Percentiles rank a stretch among this genome's conserved stretches.
These are phyloP conservation scores for Ascochyta viciae-villosae DNA, from an alignment of 2,329 filamentous ascomycete genomes.

Conservation along the genomic window DNA sequence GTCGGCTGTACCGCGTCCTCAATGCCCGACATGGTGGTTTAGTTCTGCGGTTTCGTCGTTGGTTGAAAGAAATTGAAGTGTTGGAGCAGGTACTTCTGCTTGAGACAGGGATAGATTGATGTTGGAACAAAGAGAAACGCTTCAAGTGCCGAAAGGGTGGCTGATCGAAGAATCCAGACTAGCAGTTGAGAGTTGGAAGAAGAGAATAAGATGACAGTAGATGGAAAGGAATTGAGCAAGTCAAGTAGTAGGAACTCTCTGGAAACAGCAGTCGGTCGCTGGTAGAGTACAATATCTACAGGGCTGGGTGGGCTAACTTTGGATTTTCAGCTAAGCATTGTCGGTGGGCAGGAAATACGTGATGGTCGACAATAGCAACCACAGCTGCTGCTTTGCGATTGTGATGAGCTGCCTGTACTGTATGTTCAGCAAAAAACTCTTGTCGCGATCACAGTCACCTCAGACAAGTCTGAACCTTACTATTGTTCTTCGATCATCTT, in stretches of 20 bases:
- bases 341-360: not conserved
- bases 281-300: not conserved
- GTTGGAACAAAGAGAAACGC: not conserved
- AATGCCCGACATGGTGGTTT: slow-evolving; percentile 1
- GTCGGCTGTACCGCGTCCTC: slow-evolving; percentile 9
- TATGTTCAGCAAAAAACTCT: slow-evolving; percentile 1
- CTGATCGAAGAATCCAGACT: not conserved
- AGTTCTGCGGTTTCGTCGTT: not conserved
- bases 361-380: slow-evolving; percentile 7
- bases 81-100: not conserved
- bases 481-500: slow-evolving; percentile 31
- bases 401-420: not conserved
- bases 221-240: not conserved
- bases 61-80: not conserved
- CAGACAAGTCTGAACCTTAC: slow-evolving; percentile 22
- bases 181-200: not conserved
- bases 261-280: not conserved
- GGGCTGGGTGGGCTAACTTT: not conserved
- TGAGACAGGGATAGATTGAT: not conserved
- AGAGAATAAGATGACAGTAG: not conserved
- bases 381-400: not conserved
- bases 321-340: slow-evolving; percentile 10
- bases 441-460: slow-evolving; percentile 18
- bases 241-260: not conserved
- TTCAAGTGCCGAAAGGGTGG: not conserved